phyloP scores from a whole-genome alignment of 2,329 filamentous ascomycete genomes.

The Fusarium guadeloupense region DNA sequence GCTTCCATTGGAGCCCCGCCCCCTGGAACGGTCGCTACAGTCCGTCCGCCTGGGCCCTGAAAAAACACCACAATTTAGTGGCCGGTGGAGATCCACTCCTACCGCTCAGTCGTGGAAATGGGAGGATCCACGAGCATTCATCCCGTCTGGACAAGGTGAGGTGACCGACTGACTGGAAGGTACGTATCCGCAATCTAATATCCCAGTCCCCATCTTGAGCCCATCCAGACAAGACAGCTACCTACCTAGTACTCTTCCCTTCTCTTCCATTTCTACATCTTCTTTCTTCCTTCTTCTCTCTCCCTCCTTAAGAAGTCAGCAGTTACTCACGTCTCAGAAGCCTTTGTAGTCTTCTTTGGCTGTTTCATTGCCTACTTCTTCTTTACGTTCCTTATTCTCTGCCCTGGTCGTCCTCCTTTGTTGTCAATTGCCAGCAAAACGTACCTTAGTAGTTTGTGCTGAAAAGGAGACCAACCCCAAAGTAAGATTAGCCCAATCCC shows the following conservation, averaged over 20 bases:
- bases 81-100: conserved; percentile 21
- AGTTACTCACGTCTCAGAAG: conserved; percentile 23
- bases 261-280: conserved; percentile 8
- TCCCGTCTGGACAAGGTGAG: conserved; percentile 30
- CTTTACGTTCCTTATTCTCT: conserved; percentile 19
- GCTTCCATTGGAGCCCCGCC: conserved; percentile 13
- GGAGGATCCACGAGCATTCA: conserved; percentile 32
- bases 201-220: conserved; percentile 25
- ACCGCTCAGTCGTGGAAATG: conserved; percentile 27
- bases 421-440: conserved; percentile 20
- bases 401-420: not conserved
- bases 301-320: conserved; percentile 25
- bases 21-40: conserved; percentile 34
- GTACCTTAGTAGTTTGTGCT: conserved; percentile 23
- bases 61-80: conserved; percentile 18
- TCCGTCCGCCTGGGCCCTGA: conserved; percentile 26
- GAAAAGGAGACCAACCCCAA: conserved; percentile 30
- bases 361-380: conserved; percentile 25
- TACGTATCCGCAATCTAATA: conserved; percentile 40
- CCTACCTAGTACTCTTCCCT: not conserved
- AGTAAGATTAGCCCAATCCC: conserved; percentile 35
- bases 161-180: conserved; percentile 9
- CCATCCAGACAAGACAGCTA: conserved; percentile 35
- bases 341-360: conserved; percentile 15
- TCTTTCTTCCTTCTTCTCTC: conserved; percentile 15